These are phyloP conservation scores for Diplodia scrobiculata DNA, from an alignment of 2,329 filamentous ascomycete species.

Conservation along the genomic window DNA sequence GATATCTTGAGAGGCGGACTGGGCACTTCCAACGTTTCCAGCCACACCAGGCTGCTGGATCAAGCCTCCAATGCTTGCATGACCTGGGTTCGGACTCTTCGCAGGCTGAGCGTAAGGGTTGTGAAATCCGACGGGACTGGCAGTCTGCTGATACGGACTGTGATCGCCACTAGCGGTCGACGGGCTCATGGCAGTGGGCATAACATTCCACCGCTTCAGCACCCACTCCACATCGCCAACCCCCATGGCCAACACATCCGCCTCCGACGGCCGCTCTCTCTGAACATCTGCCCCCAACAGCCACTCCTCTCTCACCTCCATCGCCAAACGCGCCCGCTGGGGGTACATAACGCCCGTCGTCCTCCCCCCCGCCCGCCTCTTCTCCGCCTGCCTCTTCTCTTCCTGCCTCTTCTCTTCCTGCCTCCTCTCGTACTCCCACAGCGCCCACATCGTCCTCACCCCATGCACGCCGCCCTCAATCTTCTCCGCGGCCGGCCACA, in stretches of 20 bases:
- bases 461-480: not conserved
- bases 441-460: not conserved
- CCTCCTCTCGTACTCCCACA: not conserved
- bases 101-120: too few relatives aligned
- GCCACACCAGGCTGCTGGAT: too few relatives aligned
- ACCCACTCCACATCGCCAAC: not conserved
- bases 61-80: too few relatives aligned
- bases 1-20: too few relatives aligned
- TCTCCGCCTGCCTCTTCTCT: not conserved
- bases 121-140: too few relatives aligned
- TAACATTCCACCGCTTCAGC: not conserved
- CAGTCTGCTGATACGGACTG: not conserved
- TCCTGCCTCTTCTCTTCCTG: not conserved
- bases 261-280: not conserved
- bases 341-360: too few relatives aligned
- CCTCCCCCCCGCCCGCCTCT: too few relatives aligned
- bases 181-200: not conserved
- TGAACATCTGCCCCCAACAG: not conserved
- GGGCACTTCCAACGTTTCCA: too few relatives aligned
- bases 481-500: not conserved
- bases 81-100: too few relatives aligned
- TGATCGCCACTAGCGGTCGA: not conserved
- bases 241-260: not conserved
- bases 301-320: not conserved
- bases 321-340: not conserved